phyloP scores from a whole-genome alignment of 73 alveolate species.

The Tetrahymena malaccensis region DNA sequence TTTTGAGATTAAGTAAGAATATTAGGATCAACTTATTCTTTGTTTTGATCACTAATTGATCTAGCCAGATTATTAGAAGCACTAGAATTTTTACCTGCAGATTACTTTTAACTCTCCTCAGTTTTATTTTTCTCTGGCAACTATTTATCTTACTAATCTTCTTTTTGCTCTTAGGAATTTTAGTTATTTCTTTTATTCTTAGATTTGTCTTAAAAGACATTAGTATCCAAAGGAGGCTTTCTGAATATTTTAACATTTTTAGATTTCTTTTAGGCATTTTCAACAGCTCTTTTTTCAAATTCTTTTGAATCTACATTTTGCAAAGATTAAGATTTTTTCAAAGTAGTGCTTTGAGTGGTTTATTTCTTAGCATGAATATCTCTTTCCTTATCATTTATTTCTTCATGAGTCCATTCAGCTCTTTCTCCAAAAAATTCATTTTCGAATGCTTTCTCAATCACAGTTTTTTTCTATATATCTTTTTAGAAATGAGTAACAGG shows the following conservation, averaged over 20 bases:
- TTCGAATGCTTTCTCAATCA: background rate
- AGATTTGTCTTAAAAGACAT: background rate
- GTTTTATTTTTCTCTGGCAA: background rate
- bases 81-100: background rate
- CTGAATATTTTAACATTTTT: background rate
- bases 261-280: background rate
- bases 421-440: background rate
- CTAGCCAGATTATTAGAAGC: background rate
- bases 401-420: background rate
- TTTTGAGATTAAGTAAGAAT: background rate
- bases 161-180: background rate
- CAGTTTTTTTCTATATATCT: background rate
- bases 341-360: background rate
- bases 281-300: background rate
- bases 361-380: background rate
- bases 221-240: background rate
- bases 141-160: background rate
- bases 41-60: background rate
- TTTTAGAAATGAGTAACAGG: background rate
- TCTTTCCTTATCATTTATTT: background rate
- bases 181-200: background rate
- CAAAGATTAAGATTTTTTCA: background rate
- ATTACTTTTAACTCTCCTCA: background rate
- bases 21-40: background rate
- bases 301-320: background rate